These are phyloP conservation scores for Backusella liffmaniae DNA, from an alignment of 192 early-diverging fungal genomes.

Conservation along the genomic window DNA sequence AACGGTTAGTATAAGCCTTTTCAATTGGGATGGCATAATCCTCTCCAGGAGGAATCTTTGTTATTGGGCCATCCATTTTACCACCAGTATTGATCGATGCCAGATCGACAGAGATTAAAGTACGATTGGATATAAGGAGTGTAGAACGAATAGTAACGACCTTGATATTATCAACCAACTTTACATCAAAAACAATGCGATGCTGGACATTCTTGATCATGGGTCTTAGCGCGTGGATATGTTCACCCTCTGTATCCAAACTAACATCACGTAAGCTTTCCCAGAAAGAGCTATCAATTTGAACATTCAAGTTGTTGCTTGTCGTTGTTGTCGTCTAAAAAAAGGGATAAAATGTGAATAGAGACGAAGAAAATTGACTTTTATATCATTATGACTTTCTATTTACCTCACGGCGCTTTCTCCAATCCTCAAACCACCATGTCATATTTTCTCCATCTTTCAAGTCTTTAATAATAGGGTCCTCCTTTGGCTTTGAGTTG, in stretches of 20 bases:
- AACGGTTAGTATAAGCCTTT: constrained; percentile 72
- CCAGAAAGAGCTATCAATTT: constrained; percentile 80
- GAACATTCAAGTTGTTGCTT: constrained; percentile 81
- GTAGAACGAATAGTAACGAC: constrained; percentile 88
- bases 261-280: constrained; percentile 87
- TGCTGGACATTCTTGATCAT: constrained; percentile 76
- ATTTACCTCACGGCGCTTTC: constrained; percentile 80
- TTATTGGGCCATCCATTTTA: constrained; percentile 48
- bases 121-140: constrained; percentile 80
- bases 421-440: constrained; percentile 99
- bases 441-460: constrained; percentile 71
- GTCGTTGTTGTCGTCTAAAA: constrained; percentile 26
- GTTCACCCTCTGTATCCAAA: constrained; percentile 87
- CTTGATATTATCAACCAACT: constrained; percentile 86
- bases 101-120: constrained; percentile 75
- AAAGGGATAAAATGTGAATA: background rate
- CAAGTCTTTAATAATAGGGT: constrained; percentile 69
- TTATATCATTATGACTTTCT: background rate
- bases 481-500: constrained; percentile 56
- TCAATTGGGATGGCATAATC: constrained; percentile 87
- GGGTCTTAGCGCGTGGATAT: constrained; percentile 80
- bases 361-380: background rate
- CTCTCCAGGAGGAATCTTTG: constrained; percentile 72
- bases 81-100: constrained; percentile 69
- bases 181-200: constrained; percentile 84